Base-by-base conservation (phyloP, 768 basidiomycete species). In the Krasilnikovozyma curviuscula region DNA sequence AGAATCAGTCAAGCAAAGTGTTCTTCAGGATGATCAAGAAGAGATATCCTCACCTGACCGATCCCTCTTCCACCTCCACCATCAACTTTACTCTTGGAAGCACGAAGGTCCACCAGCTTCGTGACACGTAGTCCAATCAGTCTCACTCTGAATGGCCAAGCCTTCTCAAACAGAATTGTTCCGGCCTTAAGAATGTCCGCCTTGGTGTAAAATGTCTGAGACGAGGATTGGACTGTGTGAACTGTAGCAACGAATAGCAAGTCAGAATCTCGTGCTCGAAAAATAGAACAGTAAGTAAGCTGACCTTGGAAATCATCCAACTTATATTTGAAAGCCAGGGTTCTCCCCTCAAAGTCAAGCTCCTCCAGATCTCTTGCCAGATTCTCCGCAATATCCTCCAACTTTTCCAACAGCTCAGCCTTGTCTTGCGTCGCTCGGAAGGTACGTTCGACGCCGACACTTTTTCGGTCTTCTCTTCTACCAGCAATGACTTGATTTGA, bases 371-470 rank as follows among this genome's bases (percentile, higher is more conserved):
- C 88, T 35, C 71, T 70, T 58, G 76, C 81, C 12, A 98, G 73
- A 56, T 85, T 81, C 2, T 71, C 72, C 1, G 86, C 79, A 30
- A 93, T 75, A 47, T 83, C 77, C 21, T 82, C 73, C 0, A 98
- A 72, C 61, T 82, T 85, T 13, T 71, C 66, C 28, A 88, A 59
- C 16, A 93, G 81, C 49, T 72, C 72, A 1, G 71, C 70, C 49
- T 74, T 72, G 54, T 83, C 72, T 12, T 68, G 69, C 39, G 83
- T 67, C 0, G 83, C 68, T 24, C 71, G 67, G 60, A 91, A 91
- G 3, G 84, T 88, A 46, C 85, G 69, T 68, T 98, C 93, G 27
- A 79, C 75, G 1, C 93, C 91, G 30, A 97, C 83, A 52, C 83
- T 86, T 67, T 89, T 95, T 41, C 81, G 69, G 56, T 85, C 84